A percentile compares a stretch with the other conserved stretches of the same genome.
Conservation (phyloP, 1,284 basidiomycete genomes). For the Fomitopsis betulina region DNA sequence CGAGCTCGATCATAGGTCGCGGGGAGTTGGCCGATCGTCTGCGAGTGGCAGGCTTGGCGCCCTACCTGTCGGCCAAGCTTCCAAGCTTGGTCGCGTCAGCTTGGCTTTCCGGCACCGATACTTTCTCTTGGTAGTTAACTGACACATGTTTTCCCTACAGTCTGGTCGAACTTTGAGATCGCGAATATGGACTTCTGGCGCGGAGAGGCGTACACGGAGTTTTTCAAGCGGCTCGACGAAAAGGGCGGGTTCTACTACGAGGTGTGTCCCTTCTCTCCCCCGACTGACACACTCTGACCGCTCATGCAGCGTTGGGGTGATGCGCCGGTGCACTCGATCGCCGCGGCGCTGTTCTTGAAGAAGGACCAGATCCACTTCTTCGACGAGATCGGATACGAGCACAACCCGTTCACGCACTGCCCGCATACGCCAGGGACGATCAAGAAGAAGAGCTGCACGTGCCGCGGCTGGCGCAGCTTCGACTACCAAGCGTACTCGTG, state of each 20-base stretch:
- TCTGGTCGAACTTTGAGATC: slow-evolving; percentile 81
- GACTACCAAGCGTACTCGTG: slow-evolving; percentile 50
- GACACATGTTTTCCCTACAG: slow-evolving; percentile 24
- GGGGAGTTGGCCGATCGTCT: neutral
- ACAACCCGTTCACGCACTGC: slow-evolving; percentile 48
- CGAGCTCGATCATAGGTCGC: neutral
- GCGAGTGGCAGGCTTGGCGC: neutral
- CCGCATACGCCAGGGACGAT: slow-evolving; percentile 38
- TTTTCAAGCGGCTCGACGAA: slow-evolving; percentile 69
- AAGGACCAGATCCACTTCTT: slow-evolving; percentile 69
- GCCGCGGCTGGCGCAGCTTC: slow-evolving; percentile 37
- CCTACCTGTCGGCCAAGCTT: neutral
- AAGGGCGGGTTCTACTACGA: slow-evolving; percentile 80
- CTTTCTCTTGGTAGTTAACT: neutral
- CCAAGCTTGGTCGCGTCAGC: too few species aligned
- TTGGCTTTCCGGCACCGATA: neutral
- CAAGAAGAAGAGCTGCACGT: slow-evolving; percentile 40
- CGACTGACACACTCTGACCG: neutral
- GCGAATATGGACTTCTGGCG: slow-evolving; percentile 61
- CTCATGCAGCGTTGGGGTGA: slow-evolving; percentile 62
- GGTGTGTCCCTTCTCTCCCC: slow-evolving; percentile 29
- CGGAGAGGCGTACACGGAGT: slow-evolving; percentile 61
- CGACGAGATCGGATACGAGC: slow-evolving; percentile 56
- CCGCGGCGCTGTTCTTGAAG: slow-evolving; percentile 56
- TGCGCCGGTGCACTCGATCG: slow-evolving; percentile 78